Evolutionary conservation across 768 basidiomycete species (phyloP), one percentile per base, ranked within the genome.

Genomic region (Candolleomyces eurysporus): DNA sequence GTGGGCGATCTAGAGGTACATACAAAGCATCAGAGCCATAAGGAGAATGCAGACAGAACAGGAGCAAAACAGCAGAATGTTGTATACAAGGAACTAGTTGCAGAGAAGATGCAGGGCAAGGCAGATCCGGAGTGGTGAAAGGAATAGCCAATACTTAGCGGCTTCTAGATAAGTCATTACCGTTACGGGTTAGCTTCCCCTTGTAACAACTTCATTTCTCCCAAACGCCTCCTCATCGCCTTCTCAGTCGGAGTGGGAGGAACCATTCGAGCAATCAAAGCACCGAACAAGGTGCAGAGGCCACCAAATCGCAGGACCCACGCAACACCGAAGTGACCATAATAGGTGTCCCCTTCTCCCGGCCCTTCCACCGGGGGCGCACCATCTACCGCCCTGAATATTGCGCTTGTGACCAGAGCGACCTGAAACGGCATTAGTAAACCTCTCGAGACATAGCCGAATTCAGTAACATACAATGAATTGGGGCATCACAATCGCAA

Each of bases 271-370:
- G 90, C 89, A 65, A 92, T 81, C 4, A 85, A 64, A 4, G 94
- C 95, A 32, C 92, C 95, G 40, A 88, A 84, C 77, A 97, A 74
- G 0, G 95, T 87, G 71, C 91, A 94, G 9, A 93, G 69, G 42
- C 95, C 96, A 53, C 96, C 96, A 67, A 96, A 96, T 17, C 94
- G 87, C 59, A 98, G 75, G 6, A 96, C 91, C 94, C 95, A 97
- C 2, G 90, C 92, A 31, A 97, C 94, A 39, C 96, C 96, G 58
- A 87, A 89, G 78, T 93, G 94, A 36, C 90, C 91, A 61, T 83
- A 80, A 72, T 90, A 92, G 13, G 84, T 85, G 59, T 76, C 78
- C 42, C 82, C 79, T 22, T 79, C 79, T 9, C 49, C 49, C 9
- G 49, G 49, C 7, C 73, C 71, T 1, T 80, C 80, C 46, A 80